Base-by-base conservation (phyloP, 169 alveolate genomes). In the Eimeria sp. region DNA sequence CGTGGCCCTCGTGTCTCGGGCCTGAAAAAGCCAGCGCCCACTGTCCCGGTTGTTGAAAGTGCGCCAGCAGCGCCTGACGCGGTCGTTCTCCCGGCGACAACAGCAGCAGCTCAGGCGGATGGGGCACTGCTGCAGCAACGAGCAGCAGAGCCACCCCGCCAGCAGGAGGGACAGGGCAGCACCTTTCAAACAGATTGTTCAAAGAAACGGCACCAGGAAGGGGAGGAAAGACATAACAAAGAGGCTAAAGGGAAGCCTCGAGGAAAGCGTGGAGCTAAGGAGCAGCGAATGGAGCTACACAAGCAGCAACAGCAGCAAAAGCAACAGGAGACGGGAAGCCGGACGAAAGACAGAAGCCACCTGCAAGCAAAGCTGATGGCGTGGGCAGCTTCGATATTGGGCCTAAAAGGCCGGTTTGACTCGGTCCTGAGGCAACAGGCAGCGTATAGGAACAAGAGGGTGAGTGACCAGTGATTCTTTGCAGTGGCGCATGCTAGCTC, bases 1-100 rank as follows among this genome's bases (percentile, higher is more conserved):
- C 94, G 27, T 18, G 94, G 49, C 2, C 94, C 94, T 46, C 94
- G 94, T 25, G 94, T 87, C 46, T 87, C 94, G n/a, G 94, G 94
- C 4, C 83, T 87, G 30, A 87, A 87, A 62, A 64, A 83, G 71
- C 94, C 94, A 6, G 46, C 91, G 11, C 91, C 94, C 9, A 37
- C 54, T 46, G 83, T 68, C 25, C n/a, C 83, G 40, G 64, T 11
- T 66, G 33, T 18, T 37, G 76, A 43, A 30, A 64, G 66, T 43
- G 27, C 54, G 54, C 68, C 83, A 64, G 62, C 18, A 43, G 54
- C 94, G 43, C 71, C 71, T 33, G 77, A 76, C 18, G 37, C 94
- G 46, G 58, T 25, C 37, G 27, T 77, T 85, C 54, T 25, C 72
- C 46, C 64, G 8, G 66, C 40, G 37, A 43, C 94, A 49, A 33